These are phyloP conservation scores for Cryptosporidium sp. DNA, from an alignment of 169 alveolate genomes.

Conservation along the genomic window DNA sequence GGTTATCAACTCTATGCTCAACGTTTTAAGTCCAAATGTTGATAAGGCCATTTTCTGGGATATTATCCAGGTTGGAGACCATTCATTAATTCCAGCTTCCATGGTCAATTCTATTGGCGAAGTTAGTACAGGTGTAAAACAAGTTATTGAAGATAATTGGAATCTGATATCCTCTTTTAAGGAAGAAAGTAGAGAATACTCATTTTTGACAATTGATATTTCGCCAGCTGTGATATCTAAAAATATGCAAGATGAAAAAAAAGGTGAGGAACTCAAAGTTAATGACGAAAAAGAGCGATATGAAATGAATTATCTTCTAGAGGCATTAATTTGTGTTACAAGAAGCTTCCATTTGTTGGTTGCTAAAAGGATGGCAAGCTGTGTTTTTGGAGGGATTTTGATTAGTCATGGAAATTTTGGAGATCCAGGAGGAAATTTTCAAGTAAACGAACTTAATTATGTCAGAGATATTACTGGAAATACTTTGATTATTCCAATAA, in stretches of 20 bases:
- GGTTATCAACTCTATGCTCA: neutral
- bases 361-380: constrained; percentile 32
- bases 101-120: constrained; percentile 65
- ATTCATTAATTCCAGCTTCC: constrained; percentile 24
- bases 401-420: constrained; percentile 6
- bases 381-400: constrained; percentile 54
- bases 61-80: constrained; percentile 1
- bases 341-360: constrained; percentile 24
- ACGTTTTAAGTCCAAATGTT: neutral
- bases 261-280: neutral
- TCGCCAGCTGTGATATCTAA: neutral
- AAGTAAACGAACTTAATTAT: constrained; percentile 1
- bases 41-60: constrained; percentile 56
- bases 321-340: neutral
- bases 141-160: constrained; percentile 10
- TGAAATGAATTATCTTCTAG: neutral
- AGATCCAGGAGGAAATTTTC: neutral
- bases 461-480: neutral
- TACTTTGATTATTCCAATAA: constrained; percentile 54
- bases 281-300: neutral
- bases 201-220: neutral
- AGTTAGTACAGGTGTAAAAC: neutral
- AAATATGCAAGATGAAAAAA: neutral
- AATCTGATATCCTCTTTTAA: neutral
- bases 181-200: neutral